Evolutionary conservation across 352 stramenopile genomes (phyloP).

Genomic region (Globisporangium nodosum): DNA sequence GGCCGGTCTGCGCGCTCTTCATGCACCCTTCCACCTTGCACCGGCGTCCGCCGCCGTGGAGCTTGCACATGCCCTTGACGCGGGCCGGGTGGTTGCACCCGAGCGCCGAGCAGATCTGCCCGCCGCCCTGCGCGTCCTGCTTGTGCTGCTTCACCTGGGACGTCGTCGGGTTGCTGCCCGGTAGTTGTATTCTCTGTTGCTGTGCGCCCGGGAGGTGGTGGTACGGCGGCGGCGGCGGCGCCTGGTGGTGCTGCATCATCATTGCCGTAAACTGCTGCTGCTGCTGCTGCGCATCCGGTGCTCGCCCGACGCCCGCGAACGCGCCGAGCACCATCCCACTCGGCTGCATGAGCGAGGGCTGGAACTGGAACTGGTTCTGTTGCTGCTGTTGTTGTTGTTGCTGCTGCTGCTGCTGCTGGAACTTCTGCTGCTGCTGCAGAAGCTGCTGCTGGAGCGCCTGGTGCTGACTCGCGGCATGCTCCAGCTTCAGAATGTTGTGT

Average conservation of each 20-base stretch:
- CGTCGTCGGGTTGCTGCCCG: conserved; percentile 32
- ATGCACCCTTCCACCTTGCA: conserved; percentile 88
- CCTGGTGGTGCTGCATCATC: conserved; percentile 58
- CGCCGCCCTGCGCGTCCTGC: conserved; percentile 37
- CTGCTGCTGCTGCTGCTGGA: conserved; percentile 40
- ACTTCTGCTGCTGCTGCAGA: conserved; percentile 47
- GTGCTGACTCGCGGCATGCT: conserved; percentile 33
- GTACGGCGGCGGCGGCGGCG: conserved; percentile 17
- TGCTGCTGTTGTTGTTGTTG: conserved; percentile 36
- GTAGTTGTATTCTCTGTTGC: conserved; percentile 29
- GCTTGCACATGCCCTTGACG: conserved; percentile 85
- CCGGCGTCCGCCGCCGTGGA: conserved; percentile 67
- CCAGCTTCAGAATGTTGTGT: conserved; percentile 25
- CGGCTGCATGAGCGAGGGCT: conserved; percentile 38
- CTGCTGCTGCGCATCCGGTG: conserved; percentile 17
- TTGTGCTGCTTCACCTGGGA: conserved; percentile 54
- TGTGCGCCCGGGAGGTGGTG: conserved; percentile 16
- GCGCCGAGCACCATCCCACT: conserved; percentile 42
- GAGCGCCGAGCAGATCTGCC: conserved; percentile 65
- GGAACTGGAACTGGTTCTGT: conserved; percentile 53
- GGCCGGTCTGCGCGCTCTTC: conserved; percentile 81
- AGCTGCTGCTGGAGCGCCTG: conserved; percentile 48
- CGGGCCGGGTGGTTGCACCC: conserved; percentile 76
- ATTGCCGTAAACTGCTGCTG: conserved; percentile 56
- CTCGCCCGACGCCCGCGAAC: conserved; percentile 16